phyloP scores from a whole-genome alignment of 805 yeast genomes.

The Candida wancherniae region DNA sequence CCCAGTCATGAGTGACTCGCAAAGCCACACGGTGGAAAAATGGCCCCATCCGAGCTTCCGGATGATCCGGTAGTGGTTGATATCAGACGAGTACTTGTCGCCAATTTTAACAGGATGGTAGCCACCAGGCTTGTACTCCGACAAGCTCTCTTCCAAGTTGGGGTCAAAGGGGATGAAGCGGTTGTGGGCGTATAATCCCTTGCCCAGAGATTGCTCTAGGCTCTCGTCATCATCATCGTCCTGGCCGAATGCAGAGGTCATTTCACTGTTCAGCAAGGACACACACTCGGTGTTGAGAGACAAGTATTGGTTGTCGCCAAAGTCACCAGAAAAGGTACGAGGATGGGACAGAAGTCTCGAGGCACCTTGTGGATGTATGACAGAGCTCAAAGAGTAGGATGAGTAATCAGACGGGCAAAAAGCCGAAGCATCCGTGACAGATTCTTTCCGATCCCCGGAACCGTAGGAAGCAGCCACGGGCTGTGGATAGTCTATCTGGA shows the following conservation, averaged over 20 bases:
- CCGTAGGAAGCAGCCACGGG: neutral
- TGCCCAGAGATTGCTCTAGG: constrained; percentile 3
- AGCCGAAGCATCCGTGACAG: constrained; percentile 1
- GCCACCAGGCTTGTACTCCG: constrained; percentile 89
- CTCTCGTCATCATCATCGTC: constrained; percentile 14
- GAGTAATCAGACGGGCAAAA: constrained; percentile 2
- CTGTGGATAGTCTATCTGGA: constrained; percentile 7
- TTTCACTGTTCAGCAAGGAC: constrained; percentile 34
- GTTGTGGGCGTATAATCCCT: constrained; percentile 4
- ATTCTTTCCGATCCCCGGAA: neutral
- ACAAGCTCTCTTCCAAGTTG: constrained; percentile 69
- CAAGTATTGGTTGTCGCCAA: constrained; percentile 17
- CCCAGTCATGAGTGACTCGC: constrained; percentile 78
- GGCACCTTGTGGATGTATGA: constrained; percentile 1
- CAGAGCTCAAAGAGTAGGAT: constrained; percentile 1
- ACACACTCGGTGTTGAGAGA: constrained; percentile 35
- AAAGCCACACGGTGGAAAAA: constrained; percentile 53
- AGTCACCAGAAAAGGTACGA: no score
- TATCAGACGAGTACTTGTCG: constrained; percentile 62
- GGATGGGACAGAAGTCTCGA: no score
- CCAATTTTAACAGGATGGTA: constrained; percentile 93
- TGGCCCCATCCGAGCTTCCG: constrained; percentile 99
- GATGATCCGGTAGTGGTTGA: constrained; percentile 66
- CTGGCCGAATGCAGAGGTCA: constrained; percentile 24
- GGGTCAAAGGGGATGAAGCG: constrained; percentile 16